A percentile compares a stretch with the other conserved stretches of the same genome.
Evolutionary conservation across 2,329 filamentous ascomycete species (phyloP).

Genomic region (Nothopassalora personata): DNA sequence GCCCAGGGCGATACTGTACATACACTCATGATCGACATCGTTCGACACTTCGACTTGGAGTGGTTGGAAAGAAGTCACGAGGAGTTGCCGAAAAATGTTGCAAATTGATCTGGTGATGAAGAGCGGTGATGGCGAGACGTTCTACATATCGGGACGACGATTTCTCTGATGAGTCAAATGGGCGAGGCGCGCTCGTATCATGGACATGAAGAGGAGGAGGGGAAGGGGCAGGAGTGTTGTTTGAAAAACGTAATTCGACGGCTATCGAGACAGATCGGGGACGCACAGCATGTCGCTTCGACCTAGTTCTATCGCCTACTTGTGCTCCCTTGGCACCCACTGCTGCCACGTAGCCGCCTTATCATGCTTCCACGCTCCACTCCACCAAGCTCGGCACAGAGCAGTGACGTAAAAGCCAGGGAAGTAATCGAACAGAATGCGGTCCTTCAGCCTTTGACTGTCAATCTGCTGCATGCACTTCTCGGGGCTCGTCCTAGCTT

Average conservation of each 20-base stretch:
- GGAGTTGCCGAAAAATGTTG: neutral
- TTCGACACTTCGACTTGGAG: neutral
- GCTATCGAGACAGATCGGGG: neutral
- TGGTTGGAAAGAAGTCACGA: neutral
- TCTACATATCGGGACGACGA: neutral
- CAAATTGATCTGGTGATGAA: neutral
- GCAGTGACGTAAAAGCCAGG: neutral
- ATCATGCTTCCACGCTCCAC: neutral
- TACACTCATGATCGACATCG: neutral
- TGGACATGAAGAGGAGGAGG: neutral
- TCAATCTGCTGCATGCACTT: slow-evolving; percentile 36
- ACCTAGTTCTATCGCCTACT: neutral
- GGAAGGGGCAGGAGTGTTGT: neutral
- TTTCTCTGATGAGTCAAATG: neutral
- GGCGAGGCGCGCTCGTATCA: neutral
- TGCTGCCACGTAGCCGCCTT: neutral
- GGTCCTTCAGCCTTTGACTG: neutral
- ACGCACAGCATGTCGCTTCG: neutral
- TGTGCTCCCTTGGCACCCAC: neutral
- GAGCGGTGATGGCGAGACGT: neutral
- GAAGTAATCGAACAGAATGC: neutral
- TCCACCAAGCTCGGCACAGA: neutral
- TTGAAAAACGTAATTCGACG: neutral
- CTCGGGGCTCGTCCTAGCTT: slow-evolving; percentile 39
- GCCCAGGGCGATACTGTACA: neutral